Conservation (phyloP, 2,329 filamentous ascomycete genomes). For the Dryadomyces quercivorus region DNA sequence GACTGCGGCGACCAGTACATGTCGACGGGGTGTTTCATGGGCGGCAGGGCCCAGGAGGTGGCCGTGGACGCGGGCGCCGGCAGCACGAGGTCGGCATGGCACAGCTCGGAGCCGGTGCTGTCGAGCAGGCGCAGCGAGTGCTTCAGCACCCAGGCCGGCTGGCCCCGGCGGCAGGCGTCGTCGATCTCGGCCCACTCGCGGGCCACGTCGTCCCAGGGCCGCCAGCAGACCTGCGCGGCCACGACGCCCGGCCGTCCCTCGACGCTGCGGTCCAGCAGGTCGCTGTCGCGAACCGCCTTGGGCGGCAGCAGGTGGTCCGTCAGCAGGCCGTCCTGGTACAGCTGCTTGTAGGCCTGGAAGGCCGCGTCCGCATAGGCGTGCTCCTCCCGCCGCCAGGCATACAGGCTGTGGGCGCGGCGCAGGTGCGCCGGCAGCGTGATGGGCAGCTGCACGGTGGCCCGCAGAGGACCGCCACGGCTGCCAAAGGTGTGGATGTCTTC, state of each 20-base stretch:
- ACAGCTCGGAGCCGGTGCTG: constrained; percentile 17
- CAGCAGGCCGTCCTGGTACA: constrained; percentile 60
- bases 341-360: constrained; percentile 61
- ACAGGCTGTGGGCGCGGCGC: constrained; percentile 37
- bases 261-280: constrained; percentile 19
- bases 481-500: neutral
- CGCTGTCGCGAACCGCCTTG: constrained; percentile 8
- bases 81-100: constrained; percentile 29
- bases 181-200: constrained; percentile 24
- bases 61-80: constrained; percentile 19
- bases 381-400: constrained; percentile 56
- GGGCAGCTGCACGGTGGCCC: constrained; percentile 58
- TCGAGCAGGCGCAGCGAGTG: constrained; percentile 23
- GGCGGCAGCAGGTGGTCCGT: constrained; percentile 68
- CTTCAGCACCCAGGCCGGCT: constrained; percentile 13
- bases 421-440: constrained; percentile 52
- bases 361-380: constrained; percentile 71
- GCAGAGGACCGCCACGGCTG: constrained; percentile 18
- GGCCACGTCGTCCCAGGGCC: constrained; percentile 35
- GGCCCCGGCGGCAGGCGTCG: neutral
- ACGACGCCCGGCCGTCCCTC: constrained; percentile 24
- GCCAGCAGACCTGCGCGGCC: constrained; percentile 24
- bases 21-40: constrained; percentile 20
- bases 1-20: constrained; percentile 26
- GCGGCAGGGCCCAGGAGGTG: constrained; percentile 18